A percentile compares a stretch with the other conserved stretches of the same genome.
phyloP scores from a whole-genome alignment of 495 filamentous ascomycete genomes.

The Podospora bellae-mahoneyi region DNA sequence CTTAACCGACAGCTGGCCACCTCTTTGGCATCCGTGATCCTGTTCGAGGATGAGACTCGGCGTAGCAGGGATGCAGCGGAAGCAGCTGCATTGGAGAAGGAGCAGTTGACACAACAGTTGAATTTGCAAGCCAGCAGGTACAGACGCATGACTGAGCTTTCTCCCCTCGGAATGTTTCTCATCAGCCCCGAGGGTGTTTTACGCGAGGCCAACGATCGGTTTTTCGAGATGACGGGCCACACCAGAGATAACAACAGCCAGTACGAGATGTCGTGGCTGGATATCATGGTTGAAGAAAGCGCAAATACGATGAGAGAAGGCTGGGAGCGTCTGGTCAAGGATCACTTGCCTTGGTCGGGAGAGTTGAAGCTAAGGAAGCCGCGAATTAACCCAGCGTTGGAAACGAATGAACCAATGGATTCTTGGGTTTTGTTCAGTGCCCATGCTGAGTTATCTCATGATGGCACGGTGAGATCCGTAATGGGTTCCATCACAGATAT shows the following conservation, averaged over 20 bases:
- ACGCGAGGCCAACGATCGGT: slow-evolving; percentile 35
- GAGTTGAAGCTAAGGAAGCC: slow-evolving; percentile 62
- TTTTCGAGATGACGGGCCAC: slow-evolving; percentile 38
- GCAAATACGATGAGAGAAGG: slow-evolving; percentile 59
- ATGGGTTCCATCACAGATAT: slow-evolving; percentile 56
- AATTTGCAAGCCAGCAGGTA: slow-evolving; percentile 40
- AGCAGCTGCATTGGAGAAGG: slow-evolving; percentile 55
- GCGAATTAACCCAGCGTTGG: slow-evolving; percentile 46
- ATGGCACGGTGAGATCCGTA: slow-evolving; percentile 56
- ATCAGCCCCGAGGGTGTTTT: slow-evolving; percentile 36
- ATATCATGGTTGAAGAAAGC: slow-evolving; percentile 35
- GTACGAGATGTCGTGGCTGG: slow-evolving; percentile 35
- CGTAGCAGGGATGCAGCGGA: slow-evolving; percentile 53
- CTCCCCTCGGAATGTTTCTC: slow-evolving; percentile 37
- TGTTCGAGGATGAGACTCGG: slow-evolving; percentile 60
- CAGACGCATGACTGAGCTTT: slow-evolving; percentile 37
- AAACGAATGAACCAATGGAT: slow-evolving; percentile 40
- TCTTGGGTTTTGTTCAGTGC: slow-evolving; percentile 64
- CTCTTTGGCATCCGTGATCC: slow-evolving; percentile 57
- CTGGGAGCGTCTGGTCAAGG: slow-evolving; percentile 52
- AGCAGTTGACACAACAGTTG: slow-evolving; percentile 53
- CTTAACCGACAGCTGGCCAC: slow-evolving; percentile 56
- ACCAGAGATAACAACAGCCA: slow-evolving; percentile 20
- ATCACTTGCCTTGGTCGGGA: slow-evolving; percentile 49
- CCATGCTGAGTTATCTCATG: slow-evolving; percentile 53